Base-by-base conservation (phyloP, 2,329 filamentous ascomycete species). In the Sphaerostilbella broomeana region DNA sequence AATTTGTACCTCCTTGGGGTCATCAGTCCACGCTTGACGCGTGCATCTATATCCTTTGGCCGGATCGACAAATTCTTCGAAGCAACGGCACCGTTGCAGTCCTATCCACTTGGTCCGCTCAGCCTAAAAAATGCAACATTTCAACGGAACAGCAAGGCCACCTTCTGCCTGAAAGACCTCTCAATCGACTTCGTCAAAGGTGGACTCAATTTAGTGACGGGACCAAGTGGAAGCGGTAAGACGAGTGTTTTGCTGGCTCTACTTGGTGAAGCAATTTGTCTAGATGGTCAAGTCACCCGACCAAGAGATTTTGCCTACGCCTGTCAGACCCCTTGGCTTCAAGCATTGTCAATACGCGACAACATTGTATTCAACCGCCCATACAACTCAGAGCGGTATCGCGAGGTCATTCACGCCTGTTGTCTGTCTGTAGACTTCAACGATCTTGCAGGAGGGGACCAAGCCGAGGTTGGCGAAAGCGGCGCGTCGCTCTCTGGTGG, bases 251-350 rank as follows among this genome's bases (percentile, higher is more conserved):
- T 73, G 10, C 52, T 65, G 35, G 61, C 65, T 3, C 63, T 72
- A 12, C 56, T 72, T 3, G 68, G 69, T 4, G 69, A 72, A 50
- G 65, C 67, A 8, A 50, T 67, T 16, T 50, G 64, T 22, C 60
- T 67, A 35, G 38, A 40, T 4, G 69, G 67, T 9, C 46, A 50
- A 3, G 59, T 70, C 12, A 62, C 62, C 6, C 56, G 64, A 9
- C 65, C 67, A 3, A 54, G 54, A 22, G 67, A 70, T 31, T 57
- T 72, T 21, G 68, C 67, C 0, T 73, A 69, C 50, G 67, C 67
- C 4, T 68, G 68, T 3, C 69, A 73, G 41, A 67, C 62, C 12
- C 56, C 69, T 0, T 73, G 69, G 69, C 52, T 73, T 6, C 68
- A 70, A 46, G 69, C 67, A 30, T 64, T 64, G 19, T 67, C 67